phyloP scores from a whole-genome alignment of 768 basidiomycete genomes.

The Xerocomellus chrysenteron region DNA sequence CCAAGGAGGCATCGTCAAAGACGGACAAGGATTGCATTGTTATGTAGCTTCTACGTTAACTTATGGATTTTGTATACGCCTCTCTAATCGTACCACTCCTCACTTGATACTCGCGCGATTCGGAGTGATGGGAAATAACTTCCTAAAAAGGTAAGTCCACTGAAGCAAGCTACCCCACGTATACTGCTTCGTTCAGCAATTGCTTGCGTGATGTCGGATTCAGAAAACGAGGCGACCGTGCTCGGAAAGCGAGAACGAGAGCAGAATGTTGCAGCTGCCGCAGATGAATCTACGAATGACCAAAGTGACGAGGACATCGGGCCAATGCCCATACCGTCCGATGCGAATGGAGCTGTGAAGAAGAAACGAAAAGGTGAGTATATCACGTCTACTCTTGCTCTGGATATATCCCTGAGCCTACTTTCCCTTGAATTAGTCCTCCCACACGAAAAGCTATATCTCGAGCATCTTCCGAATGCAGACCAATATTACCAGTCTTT shows the following conservation, averaged over 20 bases:
- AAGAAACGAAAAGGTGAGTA: constrained; percentile 83
- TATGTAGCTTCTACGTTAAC: constrained; percentile 41
- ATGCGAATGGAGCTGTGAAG: constrained; percentile 42
- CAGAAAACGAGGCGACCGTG: constrained; percentile 50
- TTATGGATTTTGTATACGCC: background rate
- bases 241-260: constrained; percentile 64
- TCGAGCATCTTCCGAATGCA: constrained; percentile 87
- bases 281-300: constrained; percentile 28
- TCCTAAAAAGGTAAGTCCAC: no score
- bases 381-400: constrained; percentile 8
- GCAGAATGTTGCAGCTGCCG: constrained; percentile 10
- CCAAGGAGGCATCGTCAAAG: constrained; percentile 28
- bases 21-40: constrained; percentile 51
- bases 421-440: constrained; percentile 57
- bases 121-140: no score
- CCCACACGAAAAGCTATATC: constrained; percentile 88
- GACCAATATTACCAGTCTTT: constrained; percentile 97
- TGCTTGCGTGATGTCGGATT: constrained; percentile 38
- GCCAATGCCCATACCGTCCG: constrained; percentile 75
- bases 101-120: constrained; percentile 8
- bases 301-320: constrained; percentile 79
- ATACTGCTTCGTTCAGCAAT: background rate
- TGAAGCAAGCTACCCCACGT: no score
- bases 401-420: background rate
- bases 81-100: background rate